Evolutionary conservation across 2,329 filamentous ascomycete species (phyloP).

Genomic region (Esteya vermicola): DNA sequence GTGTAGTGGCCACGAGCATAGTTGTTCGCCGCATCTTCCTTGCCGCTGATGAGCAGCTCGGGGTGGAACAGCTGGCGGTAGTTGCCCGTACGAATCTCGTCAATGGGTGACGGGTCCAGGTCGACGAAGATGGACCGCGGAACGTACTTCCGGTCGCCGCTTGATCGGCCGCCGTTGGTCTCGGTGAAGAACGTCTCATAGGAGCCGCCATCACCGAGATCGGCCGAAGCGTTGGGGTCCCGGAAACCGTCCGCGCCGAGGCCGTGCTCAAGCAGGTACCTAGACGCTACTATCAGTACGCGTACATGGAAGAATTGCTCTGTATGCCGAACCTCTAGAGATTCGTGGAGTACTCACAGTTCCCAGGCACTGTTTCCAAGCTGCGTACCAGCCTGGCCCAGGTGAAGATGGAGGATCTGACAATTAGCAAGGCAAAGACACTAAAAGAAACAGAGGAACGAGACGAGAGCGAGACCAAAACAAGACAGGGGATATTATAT

Average conservation of each 20-base stretch:
- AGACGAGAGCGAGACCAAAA: too few relatives aligned
- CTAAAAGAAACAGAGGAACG: too few relatives aligned
- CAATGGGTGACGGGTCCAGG: conserved; percentile 58
- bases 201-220: conserved; percentile 46
- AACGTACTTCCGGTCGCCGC: conserved; percentile 40
- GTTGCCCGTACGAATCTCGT: conserved; percentile 55
- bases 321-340: too few relatives aligned
- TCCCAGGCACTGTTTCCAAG: conserved; percentile 65
- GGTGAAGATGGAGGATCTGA: conserved; percentile 49
- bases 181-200: conserved; percentile 64
- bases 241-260: conserved; percentile 50
- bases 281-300: conserved; percentile 15
- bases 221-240: conserved; percentile 41
- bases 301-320: background rate
- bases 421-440: too few relatives aligned
- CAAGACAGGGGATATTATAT: background rate
- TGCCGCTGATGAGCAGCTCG: conserved; percentile 57
- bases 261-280: conserved; percentile 61
- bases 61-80: conserved; percentile 62
- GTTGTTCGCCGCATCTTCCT: conserved; percentile 68
- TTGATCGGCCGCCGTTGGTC: conserved; percentile 40
- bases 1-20: conserved; percentile 66
- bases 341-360: too few relatives aligned
- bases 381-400: conserved; percentile 58
- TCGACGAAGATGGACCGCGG: conserved; percentile 61